Percentiles rank a stretch among this genome's conserved stretches.
Conservation (phyloP, 1,284 basidiomycete genomes). For the Pseudozyma sp. region DNA sequence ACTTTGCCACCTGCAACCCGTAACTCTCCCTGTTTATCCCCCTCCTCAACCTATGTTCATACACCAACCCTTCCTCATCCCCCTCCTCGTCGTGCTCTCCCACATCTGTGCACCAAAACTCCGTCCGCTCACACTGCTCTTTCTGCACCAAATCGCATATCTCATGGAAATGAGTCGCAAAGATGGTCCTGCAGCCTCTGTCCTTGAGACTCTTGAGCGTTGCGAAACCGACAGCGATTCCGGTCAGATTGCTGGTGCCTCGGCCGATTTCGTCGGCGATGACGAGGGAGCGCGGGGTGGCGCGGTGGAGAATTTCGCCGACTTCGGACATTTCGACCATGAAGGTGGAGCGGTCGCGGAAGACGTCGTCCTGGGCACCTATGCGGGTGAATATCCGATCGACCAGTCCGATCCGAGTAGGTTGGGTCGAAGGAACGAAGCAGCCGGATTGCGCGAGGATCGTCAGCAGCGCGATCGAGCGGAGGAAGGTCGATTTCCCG, state of each 20-base stretch:
- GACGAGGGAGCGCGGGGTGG: slow-evolving; percentile 69
- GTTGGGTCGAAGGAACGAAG: slow-evolving; percentile 87
- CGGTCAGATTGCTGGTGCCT: slow-evolving; percentile 91
- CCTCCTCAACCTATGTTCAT: slow-evolving; percentile 81
- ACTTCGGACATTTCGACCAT: slow-evolving; percentile 75
- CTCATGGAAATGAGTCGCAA: slow-evolving; percentile 98
- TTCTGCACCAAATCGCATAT: slow-evolving; percentile 77
- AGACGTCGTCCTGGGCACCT: slow-evolving; percentile 95
- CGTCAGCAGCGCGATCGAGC: slow-evolving; percentile 88
- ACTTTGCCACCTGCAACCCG: slow-evolving; percentile 87
- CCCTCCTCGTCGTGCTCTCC: slow-evolving; percentile 72
- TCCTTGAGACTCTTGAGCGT: slow-evolving; percentile 83
- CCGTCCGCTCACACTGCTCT: slow-evolving; percentile 69
- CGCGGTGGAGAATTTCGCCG: slow-evolving; percentile 76
- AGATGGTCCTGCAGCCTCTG: slow-evolving; percentile 85
- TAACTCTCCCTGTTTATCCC: slow-evolving; percentile 93
- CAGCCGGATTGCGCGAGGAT: slow-evolving; percentile 92
- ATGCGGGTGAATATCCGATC: slow-evolving; percentile 92
- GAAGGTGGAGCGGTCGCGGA: slow-evolving; percentile 90
- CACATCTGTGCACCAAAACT: slow-evolving; percentile 90
- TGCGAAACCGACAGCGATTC: slow-evolving; percentile 91
- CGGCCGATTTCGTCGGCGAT: slow-evolving; percentile 82
- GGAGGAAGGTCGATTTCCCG: slow-evolving; percentile 90
- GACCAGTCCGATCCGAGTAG: slow-evolving; percentile 85
- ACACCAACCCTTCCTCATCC: slow-evolving; percentile 77